Evolutionary conservation across 805 yeast genomes (phyloP).

Genomic region (Cyberlindnera saturnus): DNA sequence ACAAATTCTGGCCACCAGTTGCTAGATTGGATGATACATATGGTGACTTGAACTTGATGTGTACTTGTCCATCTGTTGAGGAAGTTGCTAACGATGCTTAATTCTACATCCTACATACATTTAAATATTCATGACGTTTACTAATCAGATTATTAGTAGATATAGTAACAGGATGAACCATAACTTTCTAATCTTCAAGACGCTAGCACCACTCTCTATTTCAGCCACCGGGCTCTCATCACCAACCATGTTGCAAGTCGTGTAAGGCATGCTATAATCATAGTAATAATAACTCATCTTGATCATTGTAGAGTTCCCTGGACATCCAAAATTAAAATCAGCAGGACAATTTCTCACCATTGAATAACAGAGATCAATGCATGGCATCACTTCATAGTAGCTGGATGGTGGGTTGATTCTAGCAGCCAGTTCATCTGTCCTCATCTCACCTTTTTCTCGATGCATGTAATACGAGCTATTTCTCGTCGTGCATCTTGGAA

Average conservation of each 20-base stretch:
- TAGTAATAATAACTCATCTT: slow-evolving; percentile 26
- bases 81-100: slow-evolving; percentile 43
- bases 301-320: slow-evolving; percentile 29
- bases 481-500: slow-evolving; percentile 75
- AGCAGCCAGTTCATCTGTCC: slow-evolving; percentile 55
- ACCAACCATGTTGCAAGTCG: slow-evolving; percentile 39
- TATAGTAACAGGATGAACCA: too few species aligned
- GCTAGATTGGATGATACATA: slow-evolving; percentile 90
- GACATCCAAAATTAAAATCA: slow-evolving; percentile 70
- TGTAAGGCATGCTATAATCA: slow-evolving; percentile 14
- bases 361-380: slow-evolving; percentile 72
- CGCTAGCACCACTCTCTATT: neutral
- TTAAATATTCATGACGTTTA: neutral
- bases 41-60: slow-evolving; percentile 87
- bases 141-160: too few species aligned
- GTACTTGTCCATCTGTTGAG: slow-evolving; percentile 89
- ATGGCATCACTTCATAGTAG: slow-evolving; percentile 83
- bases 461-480: slow-evolving; percentile 36
- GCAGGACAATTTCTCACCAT: slow-evolving; percentile 83
- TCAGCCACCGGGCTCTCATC: neutral
- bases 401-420: slow-evolving; percentile 45
- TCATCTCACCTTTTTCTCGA: slow-evolving; percentile 44
- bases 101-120: neutral
- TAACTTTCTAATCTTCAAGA: too few species aligned
- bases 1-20: slow-evolving; percentile 95